phyloP scores from a whole-genome alignment of 108 stramenopile species.

The Conticribra guillardii region DNA sequence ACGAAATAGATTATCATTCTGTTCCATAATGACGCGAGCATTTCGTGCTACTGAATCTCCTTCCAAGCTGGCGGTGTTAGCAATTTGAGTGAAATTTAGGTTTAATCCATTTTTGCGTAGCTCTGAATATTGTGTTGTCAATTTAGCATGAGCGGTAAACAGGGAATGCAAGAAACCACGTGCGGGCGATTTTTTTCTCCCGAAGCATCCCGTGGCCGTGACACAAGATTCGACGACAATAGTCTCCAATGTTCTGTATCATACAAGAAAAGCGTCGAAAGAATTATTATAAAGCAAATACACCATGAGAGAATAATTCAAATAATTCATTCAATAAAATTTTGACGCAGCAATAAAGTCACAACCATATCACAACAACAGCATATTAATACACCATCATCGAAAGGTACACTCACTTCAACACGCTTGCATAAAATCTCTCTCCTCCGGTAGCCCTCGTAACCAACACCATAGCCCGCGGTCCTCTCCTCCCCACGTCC shows the following conservation, averaged over 20 bases:
- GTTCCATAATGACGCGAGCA: conserved; percentile 38
- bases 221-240: conserved; percentile 27
- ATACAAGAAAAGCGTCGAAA: neutral
- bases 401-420: conserved; percentile 58
- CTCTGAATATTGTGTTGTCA: conserved; percentile 37
- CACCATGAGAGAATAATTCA: no score
- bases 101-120: conserved; percentile 29
- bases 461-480: conserved; percentile 80
- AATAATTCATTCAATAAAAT: no score
- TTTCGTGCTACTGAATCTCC: conserved; percentile 28
- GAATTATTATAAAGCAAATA: no score
- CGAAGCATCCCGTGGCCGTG: conserved; percentile 14
- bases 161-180: conserved; percentile 37
- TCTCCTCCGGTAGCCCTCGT: conserved; percentile 78
- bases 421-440: conserved; percentile 69
- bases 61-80: conserved; percentile 1
- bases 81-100: conserved; percentile 26
- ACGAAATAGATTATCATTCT: conserved; percentile 42
- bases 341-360: neutral
- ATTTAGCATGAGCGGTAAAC: conserved; percentile 28
- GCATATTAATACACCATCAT: neutral
- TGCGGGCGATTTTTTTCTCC: conserved; percentile 28
- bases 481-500: conserved; percentile 83
- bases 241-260: conserved; percentile 32
- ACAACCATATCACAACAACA: neutral